Conservation (phyloP, 306 rosid species). For the Malus sylvestris region DNA sequence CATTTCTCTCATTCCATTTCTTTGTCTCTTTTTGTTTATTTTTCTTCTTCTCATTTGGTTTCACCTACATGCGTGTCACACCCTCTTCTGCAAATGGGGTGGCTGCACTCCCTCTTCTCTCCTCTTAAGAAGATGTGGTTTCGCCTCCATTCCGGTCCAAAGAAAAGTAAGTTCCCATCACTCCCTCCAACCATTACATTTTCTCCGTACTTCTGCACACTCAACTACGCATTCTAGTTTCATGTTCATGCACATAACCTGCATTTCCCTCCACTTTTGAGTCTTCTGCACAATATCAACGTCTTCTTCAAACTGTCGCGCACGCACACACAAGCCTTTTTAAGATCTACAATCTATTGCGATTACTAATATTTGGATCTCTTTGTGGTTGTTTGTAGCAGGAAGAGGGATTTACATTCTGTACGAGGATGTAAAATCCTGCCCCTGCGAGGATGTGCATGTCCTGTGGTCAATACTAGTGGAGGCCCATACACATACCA, state of each 20-base stretch:
- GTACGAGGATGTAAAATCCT: constrained; percentile 85
- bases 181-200: neutral
- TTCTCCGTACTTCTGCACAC: neutral
- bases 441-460: constrained; percentile 85
- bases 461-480: constrained; percentile 90
- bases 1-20: neutral
- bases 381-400: constrained; percentile 16
- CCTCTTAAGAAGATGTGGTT: constrained; percentile 83
- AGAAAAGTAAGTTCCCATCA: constrained; percentile 49
- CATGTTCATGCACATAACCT: neutral
- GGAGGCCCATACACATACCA: constrained; percentile 46
- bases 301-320: neutral
- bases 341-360: neutral
- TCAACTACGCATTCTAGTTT: neutral
- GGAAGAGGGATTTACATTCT: constrained; percentile 87
- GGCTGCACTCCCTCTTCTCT: constrained; percentile 85
- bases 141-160: constrained; percentile 61
- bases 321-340: neutral
- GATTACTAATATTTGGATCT: neutral
- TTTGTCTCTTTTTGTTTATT: constrained; percentile 4
- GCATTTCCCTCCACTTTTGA: neutral
- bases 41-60: constrained; percentile 14
- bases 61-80: constrained; percentile 35
- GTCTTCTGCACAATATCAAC: neutral
- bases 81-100: constrained; percentile 67